phyloP scores from a whole-genome alignment of 2,329 filamentous ascomycete species.

The Leptographium lundbergii region DNA sequence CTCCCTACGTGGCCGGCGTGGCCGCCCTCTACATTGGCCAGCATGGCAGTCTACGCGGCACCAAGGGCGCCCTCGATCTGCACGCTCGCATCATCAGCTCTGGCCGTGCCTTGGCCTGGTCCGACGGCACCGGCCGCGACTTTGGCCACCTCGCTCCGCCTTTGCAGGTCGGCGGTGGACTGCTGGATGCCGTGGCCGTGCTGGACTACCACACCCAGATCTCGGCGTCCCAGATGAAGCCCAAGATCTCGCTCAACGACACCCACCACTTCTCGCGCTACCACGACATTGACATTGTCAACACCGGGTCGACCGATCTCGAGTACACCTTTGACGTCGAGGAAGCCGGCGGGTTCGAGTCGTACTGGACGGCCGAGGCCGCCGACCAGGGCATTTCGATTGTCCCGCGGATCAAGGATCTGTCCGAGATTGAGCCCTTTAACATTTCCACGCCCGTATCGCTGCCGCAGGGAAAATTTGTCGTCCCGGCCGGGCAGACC shows the following conservation, averaged over 20 bases:
- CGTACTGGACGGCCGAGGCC: slow-evolving; percentile 1
- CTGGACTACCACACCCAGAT: slow-evolving; percentile 16
- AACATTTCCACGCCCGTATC: too few relatives aligned
- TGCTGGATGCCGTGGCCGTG: slow-evolving; percentile 23
- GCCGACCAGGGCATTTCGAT: not conserved
- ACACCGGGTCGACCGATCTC: slow-evolving; percentile 19
- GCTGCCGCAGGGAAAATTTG: slow-evolving; percentile 10
- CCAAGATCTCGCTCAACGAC: slow-evolving; percentile 30
- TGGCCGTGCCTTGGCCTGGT: slow-evolving; percentile 18
- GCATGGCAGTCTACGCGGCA: slow-evolving; percentile 21
- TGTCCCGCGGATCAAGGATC: not conserved
- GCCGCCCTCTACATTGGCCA: slow-evolving; percentile 24
- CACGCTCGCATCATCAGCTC: slow-evolving; percentile 20
- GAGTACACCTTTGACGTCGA: slow-evolving; percentile 21
- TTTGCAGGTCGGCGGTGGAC: slow-evolving; percentile 24
- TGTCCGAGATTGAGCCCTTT: not conserved
- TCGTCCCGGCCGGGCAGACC: slow-evolving; percentile 14
- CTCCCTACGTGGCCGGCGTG: slow-evolving; percentile 32
- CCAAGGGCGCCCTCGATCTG: slow-evolving; percentile 17
- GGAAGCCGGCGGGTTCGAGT: slow-evolving; percentile 21
- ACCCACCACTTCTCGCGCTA: slow-evolving; percentile 24
- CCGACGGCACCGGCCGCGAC: slow-evolving; percentile 10
- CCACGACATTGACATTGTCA: slow-evolving; percentile 21
- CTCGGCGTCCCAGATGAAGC: slow-evolving; percentile 24
- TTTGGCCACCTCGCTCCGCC: slow-evolving; percentile 10